Conservation (phyloP, 768 basidiomycete genomes). For the Lanmaoa rubissima region DNA sequence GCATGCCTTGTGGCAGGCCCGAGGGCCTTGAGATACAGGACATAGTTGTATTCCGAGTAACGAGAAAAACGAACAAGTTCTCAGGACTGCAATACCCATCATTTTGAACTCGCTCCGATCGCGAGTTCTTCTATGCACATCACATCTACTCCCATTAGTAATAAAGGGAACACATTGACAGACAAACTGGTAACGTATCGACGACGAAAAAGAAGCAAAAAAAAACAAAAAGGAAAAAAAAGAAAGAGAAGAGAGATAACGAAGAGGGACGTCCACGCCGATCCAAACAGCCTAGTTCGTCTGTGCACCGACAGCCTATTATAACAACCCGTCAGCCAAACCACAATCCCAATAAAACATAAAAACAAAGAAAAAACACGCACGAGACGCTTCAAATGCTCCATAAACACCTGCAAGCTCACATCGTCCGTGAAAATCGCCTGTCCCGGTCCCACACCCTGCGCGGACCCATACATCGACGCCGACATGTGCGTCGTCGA, state of each 20-base stretch:
- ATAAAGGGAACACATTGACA: conserved; percentile 5
- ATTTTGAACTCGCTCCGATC: background rate
- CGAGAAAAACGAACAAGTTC: no score
- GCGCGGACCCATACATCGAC: conserved; percentile 82
- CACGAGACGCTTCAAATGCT: conserved; percentile 91
- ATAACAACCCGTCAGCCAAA: conserved; percentile 2
- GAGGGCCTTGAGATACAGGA: no score
- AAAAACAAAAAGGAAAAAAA: background rate
- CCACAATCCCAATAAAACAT: background rate
- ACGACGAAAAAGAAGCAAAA: background rate
- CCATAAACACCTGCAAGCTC: conserved; percentile 97
- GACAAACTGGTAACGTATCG: conserved; percentile 9
- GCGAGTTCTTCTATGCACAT: background rate
- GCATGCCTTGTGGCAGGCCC: no score
- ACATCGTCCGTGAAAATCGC: conserved; percentile 99
- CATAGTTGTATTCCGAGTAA: no score
- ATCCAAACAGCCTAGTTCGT: conserved; percentile 44
- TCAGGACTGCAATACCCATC: background rate
- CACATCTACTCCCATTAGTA: conserved; percentile 18
- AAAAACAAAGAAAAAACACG: conserved; percentile 26
- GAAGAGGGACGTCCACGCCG: background rate
- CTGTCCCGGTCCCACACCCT: conserved; percentile 69
- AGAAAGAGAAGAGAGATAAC: background rate
- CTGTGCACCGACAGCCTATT: conserved; percentile 66
- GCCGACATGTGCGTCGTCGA: conserved; percentile 96